These are phyloP conservation scores for Lomentospora prolificans DNA, from an alignment of 2,329 filamentous ascomycete species.

Conservation along the genomic window DNA sequence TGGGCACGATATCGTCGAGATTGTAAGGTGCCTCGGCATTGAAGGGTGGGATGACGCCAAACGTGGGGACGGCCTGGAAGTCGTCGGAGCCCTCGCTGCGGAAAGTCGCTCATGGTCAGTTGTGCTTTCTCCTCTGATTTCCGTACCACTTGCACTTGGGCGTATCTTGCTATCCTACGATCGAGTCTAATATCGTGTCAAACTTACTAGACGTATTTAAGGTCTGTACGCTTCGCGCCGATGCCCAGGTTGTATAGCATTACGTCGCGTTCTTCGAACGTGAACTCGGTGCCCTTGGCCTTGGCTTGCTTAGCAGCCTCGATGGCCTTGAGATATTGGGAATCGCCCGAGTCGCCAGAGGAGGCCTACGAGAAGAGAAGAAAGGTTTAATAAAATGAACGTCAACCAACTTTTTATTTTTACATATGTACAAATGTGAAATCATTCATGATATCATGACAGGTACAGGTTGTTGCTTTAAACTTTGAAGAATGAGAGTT, in stretches of 20 bases:
- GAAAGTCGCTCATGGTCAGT: neutral
- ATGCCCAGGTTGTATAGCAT: slow-evolving; percentile 95
- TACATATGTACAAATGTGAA: slow-evolving; percentile 6
- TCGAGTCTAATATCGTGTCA: no score
- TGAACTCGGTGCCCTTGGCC: slow-evolving; percentile 63
- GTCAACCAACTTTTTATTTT: neutral
- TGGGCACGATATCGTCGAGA: slow-evolving; percentile 76
- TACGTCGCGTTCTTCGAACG: slow-evolving; percentile 75
- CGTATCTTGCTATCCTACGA: no score
- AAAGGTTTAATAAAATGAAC: slow-evolving; percentile 7
- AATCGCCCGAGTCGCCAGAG: slow-evolving; percentile 15
- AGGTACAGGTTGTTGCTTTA: slow-evolving; percentile 7
- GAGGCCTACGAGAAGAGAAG: slow-evolving; percentile 15
- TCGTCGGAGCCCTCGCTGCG: slow-evolving; percentile 68
- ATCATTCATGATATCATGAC: slow-evolving; percentile 3
- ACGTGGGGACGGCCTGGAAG: slow-evolving; percentile 93
- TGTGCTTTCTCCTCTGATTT: no score
- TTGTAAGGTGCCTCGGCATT: slow-evolving; percentile 71
- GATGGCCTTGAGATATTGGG: slow-evolving; percentile 63
- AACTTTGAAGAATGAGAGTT: slow-evolving; percentile 12
- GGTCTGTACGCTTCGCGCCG: slow-evolving; percentile 81
- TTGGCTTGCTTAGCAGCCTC: slow-evolving; percentile 64
- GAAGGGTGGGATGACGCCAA: slow-evolving; percentile 91
- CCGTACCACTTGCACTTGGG: no score
- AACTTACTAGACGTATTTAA: slow-evolving; percentile 67